A percentile compares a stretch with the other conserved stretches of the same genome.
Evolutionary conservation across 2,329 filamentous ascomycete genomes (phyloP).

Genomic region (Dactylellina sp.): DNA sequence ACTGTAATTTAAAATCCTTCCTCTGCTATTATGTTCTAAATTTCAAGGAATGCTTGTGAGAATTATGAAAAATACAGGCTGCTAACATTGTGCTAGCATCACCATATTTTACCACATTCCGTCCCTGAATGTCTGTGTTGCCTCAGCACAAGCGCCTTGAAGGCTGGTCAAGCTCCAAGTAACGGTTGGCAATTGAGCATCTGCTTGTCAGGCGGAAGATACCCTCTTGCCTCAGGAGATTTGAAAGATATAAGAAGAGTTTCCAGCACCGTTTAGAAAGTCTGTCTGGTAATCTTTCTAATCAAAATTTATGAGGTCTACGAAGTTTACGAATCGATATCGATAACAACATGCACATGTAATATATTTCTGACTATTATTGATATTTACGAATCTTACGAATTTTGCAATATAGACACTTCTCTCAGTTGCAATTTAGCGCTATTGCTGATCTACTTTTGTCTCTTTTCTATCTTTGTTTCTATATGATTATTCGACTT

Average conservation of each 20-base stretch:
- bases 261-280: no score
- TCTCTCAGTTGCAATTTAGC: no score
- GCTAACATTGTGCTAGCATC: background rate
- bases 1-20: background rate
- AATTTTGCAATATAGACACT: background rate
- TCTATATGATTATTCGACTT: no score
- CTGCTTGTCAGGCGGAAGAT: no score
- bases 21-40: background rate
- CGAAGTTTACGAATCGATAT: no score
- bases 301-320: no score
- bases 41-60: slow-evolving; percentile 38
- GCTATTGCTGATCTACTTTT: no score
- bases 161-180: slow-evolving; percentile 15
- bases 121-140: slow-evolving; percentile 22
- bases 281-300: no score
- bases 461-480: no score
- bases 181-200: background rate
- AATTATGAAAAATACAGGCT: background rate
- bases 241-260: no score
- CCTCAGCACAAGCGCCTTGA: slow-evolving; percentile 8
- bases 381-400: background rate
- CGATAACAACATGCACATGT: no score
- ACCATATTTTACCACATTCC: slow-evolving; percentile 45
- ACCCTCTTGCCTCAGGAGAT: background rate
- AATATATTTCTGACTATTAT: no score